A percentile compares a stretch with the other conserved stretches of the same genome.
phyloP scores from a whole-genome alignment of 129 eudicot species.

The Tagetes patula region DNA sequence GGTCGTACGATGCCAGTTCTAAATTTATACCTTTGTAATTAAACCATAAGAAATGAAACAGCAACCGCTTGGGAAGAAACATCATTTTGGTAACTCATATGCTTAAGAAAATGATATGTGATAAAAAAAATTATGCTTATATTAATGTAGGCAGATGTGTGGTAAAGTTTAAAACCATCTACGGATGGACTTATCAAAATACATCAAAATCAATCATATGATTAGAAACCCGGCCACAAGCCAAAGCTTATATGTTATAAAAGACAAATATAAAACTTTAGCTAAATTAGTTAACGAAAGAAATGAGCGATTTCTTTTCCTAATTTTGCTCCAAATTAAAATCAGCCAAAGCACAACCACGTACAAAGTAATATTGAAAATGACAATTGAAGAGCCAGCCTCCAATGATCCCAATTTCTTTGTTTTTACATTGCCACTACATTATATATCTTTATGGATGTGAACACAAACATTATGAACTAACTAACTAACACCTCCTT shows the following conservation, averaged over 20 bases:
- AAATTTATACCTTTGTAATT: too few species aligned
- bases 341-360: constrained; percentile 12
- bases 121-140: too few species aligned
- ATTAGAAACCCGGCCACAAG: constrained; percentile 15
- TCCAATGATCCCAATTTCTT: constrained; percentile 9
- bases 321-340: constrained; percentile 11
- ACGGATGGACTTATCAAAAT: too few species aligned
- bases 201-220: constrained; percentile 13
- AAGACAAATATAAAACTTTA: constrained; percentile 22
- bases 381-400: constrained; percentile 17
- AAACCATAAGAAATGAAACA: too few species aligned
- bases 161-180: background rate
- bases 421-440: constrained; percentile 16
- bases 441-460: constrained; percentile 1
- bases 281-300: constrained; percentile 15
- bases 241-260: constrained; percentile 17
- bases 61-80: too few species aligned
- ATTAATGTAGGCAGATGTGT: background rate
- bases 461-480: constrained; percentile 1
- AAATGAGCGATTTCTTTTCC: constrained; percentile 20
- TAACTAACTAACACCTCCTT: background rate
- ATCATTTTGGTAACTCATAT: too few species aligned
- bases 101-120: too few species aligned
- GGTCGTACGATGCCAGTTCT: too few species aligned
- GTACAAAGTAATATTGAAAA: constrained; percentile 25